Evolutionary conservation across 225 moss, liverwort and hornwort genomes (phyloP).

Genomic region (Sphagnum tenellum): DNA sequence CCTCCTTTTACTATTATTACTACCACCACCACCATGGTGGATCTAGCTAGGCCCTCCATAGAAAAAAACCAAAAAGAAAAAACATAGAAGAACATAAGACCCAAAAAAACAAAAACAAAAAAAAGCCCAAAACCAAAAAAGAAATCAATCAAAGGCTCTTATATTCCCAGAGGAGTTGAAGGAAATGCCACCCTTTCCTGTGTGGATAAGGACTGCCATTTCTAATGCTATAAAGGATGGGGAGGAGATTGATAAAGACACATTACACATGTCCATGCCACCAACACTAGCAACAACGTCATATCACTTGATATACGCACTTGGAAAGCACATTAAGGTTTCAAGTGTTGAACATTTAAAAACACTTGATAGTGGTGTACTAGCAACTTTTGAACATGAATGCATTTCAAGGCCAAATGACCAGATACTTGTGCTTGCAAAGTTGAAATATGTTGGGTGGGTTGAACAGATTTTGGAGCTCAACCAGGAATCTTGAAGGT

Average conservation of each 20-base stretch:
- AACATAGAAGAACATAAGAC: too few relatives aligned
- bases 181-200: too few relatives aligned
- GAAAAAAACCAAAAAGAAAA: too few relatives aligned
- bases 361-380: background rate
- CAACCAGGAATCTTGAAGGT: background rate
- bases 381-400: background rate
- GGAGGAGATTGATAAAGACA: background rate
- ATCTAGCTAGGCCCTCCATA: too few relatives aligned
- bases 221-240: too few relatives aligned
- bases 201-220: too few relatives aligned
- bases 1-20: too few relatives aligned
- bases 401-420: background rate
- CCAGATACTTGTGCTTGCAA: background rate
- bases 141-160: too few relatives aligned
- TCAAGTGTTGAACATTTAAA: background rate
- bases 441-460: background rate
- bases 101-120: too few relatives aligned
- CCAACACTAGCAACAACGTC: background rate
- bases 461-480: background rate
- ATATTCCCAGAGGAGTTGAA: too few relatives aligned
- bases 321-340: background rate
- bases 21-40: too few relatives aligned
- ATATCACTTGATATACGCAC: background rate
- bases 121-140: too few relatives aligned
- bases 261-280: background rate